Conservation (phyloP, 352 stramenopile genomes). For the Aphanomyces invadans region DNA sequence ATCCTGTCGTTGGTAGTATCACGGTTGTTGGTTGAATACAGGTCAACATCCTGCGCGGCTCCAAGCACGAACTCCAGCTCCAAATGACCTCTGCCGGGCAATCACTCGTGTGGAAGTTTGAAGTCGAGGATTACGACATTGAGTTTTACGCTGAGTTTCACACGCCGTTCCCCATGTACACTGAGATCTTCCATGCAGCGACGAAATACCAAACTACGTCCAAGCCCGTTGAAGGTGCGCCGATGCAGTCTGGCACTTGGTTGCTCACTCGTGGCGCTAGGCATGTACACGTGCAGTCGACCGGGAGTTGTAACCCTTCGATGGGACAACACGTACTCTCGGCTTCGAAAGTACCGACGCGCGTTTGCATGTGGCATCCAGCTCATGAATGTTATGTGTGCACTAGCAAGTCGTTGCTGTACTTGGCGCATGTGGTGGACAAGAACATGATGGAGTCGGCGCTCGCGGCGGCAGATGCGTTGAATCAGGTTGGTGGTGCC, state of each 20-base stretch:
- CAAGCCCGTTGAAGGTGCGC: conserved; percentile 41
- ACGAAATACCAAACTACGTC: conserved; percentile 33
- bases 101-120: conserved; percentile 78
- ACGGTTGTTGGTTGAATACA: no score
- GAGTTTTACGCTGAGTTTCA: conserved; percentile 64
- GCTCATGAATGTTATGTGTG: no score
- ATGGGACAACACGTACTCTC: conserved; percentile 81
- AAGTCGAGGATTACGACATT: conserved; percentile 72
- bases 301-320: conserved; percentile 50
- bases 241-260: no score
- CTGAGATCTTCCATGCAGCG: conserved; percentile 50
- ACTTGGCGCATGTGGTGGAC: conserved; percentile 63
- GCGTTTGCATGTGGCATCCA: no score
- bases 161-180: conserved; percentile 11
- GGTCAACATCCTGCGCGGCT: conserved; percentile 32
- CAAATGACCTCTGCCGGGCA: conserved; percentile 36
- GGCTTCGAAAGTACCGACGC: conserved; percentile 60
- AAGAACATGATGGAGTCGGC: conserved; percentile 67
- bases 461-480: conserved; percentile 50
- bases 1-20: neutral
- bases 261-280: neutral
- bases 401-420: conserved; percentile 63
- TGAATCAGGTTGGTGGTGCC: conserved; percentile 38
- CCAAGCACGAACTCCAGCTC: conserved; percentile 50
- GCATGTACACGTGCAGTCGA: conserved; percentile 49